These are phyloP conservation scores for Colletotrichum nymphaeae DNA, from an alignment of 2,329 filamentous ascomycete species.

Conservation along the genomic window DNA sequence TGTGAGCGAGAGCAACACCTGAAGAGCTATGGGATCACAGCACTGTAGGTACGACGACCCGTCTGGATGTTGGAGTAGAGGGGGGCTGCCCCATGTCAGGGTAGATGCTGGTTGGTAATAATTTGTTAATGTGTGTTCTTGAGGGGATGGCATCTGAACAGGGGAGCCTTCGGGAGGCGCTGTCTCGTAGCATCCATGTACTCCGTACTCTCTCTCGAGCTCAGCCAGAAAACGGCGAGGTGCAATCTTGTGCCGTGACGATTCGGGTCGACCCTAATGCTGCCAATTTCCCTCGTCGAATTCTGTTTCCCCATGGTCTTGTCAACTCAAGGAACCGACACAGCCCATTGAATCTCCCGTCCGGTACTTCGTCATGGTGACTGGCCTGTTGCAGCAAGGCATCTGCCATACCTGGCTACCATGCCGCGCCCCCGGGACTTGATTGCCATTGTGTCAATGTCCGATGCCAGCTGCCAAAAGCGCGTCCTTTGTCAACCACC, in stretches of 20 bases:
- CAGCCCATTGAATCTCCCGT: too few relatives aligned
- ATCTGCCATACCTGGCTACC: not conserved
- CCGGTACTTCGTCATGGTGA: not conserved
- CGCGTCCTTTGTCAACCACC: not conserved
- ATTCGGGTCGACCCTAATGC: not conserved
- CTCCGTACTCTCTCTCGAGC: not conserved
- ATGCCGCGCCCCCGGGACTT: not conserved
- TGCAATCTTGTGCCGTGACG: not conserved
- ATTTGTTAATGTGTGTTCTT: constrained; percentile 17
- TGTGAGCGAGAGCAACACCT: constrained; percentile 1
- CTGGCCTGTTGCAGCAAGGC: not conserved
- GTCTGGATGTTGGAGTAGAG: constrained; percentile 22
- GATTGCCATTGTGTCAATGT: not conserved
- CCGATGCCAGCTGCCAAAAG: not conserved
- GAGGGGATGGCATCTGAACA: not conserved
- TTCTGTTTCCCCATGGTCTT: not conserved
- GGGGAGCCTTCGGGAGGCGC: not conserved
- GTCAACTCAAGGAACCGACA: not conserved
- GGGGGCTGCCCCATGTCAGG: not conserved
- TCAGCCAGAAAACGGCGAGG: not conserved
- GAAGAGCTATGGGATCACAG: not conserved
- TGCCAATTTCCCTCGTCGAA: not conserved
- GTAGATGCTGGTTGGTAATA: constrained; percentile 29
- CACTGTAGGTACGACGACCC: constrained; percentile 8
- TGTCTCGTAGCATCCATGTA: not conserved